Base-by-base conservation (phyloP, 805 yeast species). In the Lipomyces orientalis region DNA sequence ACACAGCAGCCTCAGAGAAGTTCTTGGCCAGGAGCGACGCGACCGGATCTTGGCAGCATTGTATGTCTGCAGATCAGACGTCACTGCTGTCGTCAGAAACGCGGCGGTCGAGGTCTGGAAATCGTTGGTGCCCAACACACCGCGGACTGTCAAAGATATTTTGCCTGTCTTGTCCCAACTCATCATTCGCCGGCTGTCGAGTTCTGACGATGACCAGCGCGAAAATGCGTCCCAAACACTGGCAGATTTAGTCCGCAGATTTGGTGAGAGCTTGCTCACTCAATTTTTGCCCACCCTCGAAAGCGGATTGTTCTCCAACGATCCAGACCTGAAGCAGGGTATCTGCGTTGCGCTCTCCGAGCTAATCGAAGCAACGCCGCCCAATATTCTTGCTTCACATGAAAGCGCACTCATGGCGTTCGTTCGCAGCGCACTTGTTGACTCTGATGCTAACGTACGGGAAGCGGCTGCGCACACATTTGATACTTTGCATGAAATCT, bases 71-170 rank as follows among this genome's bases (percentile, higher is more conserved):
- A 93, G 99, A 78, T 91, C 97, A 14, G 99, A 95, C 81, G 86
- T 88, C 52, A 86, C 95, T 51, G 91, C 91, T 73, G 84, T 88
- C 72, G 99, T 95, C 34, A 88, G 99, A 74, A 87, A 87, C 71
- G 90, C 97, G 33, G 88, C 98, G 12, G 87, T 91, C 67, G 97
- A 95, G 74, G 92, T 95, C 58, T 95, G 99, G 99, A 93, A 93
- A 80, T 92, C 97, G 0, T 83, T 95, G 76, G 98, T 95, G 61
- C 90, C 97, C 59, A 95, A 95, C 77, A 95, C 99, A 29, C 98
- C 99, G 55, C 88, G 90, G 76, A 91, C 97, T 2, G 90, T 95
- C 58, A 94, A 91, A 81, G 98, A 93, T 78, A 92, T 95, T 69
- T 79, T 95, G 70, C 96, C 97, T 37, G 83, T 92, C 4, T 86